A percentile compares a stretch with the other conserved stretches of the same genome.
Conservation (phyloP, 306 rosid genomes). For the Myrica gale region DNA sequence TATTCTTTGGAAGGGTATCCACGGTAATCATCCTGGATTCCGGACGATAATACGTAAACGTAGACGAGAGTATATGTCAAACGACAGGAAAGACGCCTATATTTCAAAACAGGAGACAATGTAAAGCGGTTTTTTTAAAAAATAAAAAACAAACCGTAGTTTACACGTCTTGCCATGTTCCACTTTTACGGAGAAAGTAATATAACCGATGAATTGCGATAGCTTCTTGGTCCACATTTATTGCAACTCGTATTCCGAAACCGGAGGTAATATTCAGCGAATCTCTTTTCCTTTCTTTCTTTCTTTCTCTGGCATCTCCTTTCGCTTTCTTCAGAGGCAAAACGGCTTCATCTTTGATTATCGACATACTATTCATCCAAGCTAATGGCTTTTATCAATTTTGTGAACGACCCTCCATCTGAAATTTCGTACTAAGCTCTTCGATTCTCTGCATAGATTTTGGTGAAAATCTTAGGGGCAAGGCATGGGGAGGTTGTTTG, state of each 20-base stretch:
- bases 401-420: constrained; percentile 27
- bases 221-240: constrained; percentile 59
- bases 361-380: constrained; percentile 18
- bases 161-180: constrained; percentile 49
- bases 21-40: too few species aligned
- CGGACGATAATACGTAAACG: too few species aligned
- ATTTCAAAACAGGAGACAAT: too few species aligned
- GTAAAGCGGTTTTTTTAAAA: too few species aligned
- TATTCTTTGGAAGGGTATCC: too few species aligned
- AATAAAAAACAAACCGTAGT: constrained; percentile 22
- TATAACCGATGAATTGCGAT: constrained; percentile 18
- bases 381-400: constrained; percentile 24
- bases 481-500: constrained; percentile 75
- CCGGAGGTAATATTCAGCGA: constrained; percentile 39
- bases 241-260: constrained; percentile 36
- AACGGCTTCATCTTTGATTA: constrained; percentile 28
- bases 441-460: constrained; percentile 15
- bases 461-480: constrained; percentile 6
- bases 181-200: constrained; percentile 32
- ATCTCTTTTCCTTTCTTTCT: constrained; percentile 23
- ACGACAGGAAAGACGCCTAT: too few species aligned
- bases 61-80: too few species aligned
- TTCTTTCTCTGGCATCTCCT: constrained; percentile 18
- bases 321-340: constrained; percentile 1
- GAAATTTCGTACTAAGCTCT: constrained; percentile 12